Evolutionary conservation across 345 rosid genomes (phyloP), one percentile per base, ranked within the genome.

Genomic region (Populus alba): DNA sequence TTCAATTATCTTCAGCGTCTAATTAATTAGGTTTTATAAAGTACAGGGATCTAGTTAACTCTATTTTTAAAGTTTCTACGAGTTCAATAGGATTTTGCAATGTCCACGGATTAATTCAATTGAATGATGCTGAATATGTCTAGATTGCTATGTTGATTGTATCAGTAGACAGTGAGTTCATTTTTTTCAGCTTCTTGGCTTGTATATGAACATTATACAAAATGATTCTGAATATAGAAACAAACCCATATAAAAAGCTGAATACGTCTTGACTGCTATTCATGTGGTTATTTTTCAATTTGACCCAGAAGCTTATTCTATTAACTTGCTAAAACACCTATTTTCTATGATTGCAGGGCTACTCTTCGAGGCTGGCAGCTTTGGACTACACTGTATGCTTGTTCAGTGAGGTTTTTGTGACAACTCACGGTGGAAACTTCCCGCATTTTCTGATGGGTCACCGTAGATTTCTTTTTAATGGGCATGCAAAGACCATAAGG

Each of bases 361-460:
- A 92, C 76, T 93, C 98, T 66, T 93, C 99, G 7, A 91, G 98
- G 87, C 81, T 95, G 88, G 99, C 99, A 22, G 99, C 99, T 81
- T 78, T 95, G 86, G 99, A 95, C 84, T 95, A 95, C 82, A 87
- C 82, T 0, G 97, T 95, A 22, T 93, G 94, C 86, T 89, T 95
- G 93, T 83, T 81, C 67, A 95, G 99, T 70, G 97, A 95, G 85
- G 94, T 92, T 38, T 95, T 93, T 75, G 93, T 91, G 77, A 91
- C 98, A 73, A 93, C 98, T 79, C 99, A 95, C 71, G 98, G 98
- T 38, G 98, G 99, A 74, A 95, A 93, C 85, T 93, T 95, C 83
- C 98, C 99, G 8, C 98, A 95, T 84, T 93, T 95, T 82, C 79
- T 93, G 79, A 95, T 93, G 97, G 99, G 99, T 51, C 99, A 95